A percentile compares a stretch with the other conserved stretches of the same genome.
Conservation (phyloP, 1,284 basidiomycete genomes). For the Lignosus rhinocerotis region DNA sequence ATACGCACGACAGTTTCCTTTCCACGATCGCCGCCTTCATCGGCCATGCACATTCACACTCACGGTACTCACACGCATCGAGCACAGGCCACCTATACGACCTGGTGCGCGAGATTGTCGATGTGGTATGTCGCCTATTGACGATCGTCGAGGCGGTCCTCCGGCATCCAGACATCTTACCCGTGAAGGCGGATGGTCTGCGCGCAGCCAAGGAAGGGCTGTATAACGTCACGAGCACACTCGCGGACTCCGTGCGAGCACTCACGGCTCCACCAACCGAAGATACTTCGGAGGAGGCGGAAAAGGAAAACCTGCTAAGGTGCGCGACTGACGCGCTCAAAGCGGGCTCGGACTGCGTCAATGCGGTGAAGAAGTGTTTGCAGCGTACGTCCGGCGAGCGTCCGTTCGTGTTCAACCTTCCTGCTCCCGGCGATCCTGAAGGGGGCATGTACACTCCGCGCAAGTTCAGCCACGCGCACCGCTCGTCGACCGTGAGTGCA, state of each 20-base stretch:
- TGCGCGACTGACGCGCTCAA: constrained; percentile 87
- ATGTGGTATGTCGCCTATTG: constrained; percentile 88
- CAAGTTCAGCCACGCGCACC: constrained; percentile 39
- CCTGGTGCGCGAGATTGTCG: constrained; percentile 90
- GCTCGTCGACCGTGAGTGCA: constrained; percentile 12
- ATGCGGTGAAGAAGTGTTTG: constrained; percentile 78
- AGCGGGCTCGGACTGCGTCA: constrained; percentile 86
- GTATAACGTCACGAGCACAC: constrained; percentile 82
- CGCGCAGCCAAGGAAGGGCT: constrained; percentile 77
- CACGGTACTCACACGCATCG: constrained; percentile 84
- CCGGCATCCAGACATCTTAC: constrained; percentile 62
- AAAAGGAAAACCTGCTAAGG: constrained; percentile 75
- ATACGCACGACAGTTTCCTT: constrained; percentile 86
- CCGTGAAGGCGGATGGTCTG: constrained; percentile 58
- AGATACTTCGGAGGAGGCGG: constrained; percentile 73
- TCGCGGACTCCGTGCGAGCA: constrained; percentile 86
- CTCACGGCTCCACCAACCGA: constrained; percentile 55
- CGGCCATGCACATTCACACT: constrained; percentile 93
- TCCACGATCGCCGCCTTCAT: constrained; percentile 97
- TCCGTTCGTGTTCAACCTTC: constrained; percentile 65
- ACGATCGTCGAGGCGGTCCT: constrained; percentile 92
- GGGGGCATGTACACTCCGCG: constrained; percentile 46
- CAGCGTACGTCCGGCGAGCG: constrained; percentile 59
- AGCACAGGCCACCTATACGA: constrained; percentile 94
- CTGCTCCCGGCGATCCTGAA: constrained; percentile 46